Conservation (phyloP, 148 eudicot genomes). For the Silene latifolia region DNA sequence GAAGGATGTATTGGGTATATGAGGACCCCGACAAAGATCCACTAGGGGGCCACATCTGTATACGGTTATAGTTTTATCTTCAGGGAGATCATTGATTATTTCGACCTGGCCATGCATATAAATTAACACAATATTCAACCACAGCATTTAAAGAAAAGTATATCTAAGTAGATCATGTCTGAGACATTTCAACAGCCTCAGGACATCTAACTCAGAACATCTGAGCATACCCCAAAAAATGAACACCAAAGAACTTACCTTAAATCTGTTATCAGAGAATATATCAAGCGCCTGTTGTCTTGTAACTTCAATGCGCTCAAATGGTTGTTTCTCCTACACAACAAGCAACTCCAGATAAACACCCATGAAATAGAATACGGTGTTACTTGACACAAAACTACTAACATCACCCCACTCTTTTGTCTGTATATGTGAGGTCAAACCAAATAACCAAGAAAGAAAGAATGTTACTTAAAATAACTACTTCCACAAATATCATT, state of each 20-base stretch:
- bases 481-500: background rate
- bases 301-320: slow-evolving; percentile 95
- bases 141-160: background rate
- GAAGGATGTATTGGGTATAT: slow-evolving; percentile 91
- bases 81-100: slow-evolving; percentile 88
- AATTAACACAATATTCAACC: background rate
- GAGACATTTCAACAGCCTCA: background rate
- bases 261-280: slow-evolving; percentile 86
- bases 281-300: slow-evolving; percentile 88
- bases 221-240: background rate
- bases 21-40: slow-evolving; percentile 98
- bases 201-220: background rate
- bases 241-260: slow-evolving; percentile 38
- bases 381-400: too few relatives aligned
- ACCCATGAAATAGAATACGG: background rate
- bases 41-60: slow-evolving; percentile 99
- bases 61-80: slow-evolving; percentile 94
- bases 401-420: background rate
- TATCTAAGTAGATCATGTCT: background rate
- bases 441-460: background rate
- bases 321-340: slow-evolving; percentile 86
- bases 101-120: slow-evolving; percentile 55
- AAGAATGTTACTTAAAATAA: background rate
- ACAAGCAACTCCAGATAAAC: background rate
- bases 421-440: background rate